phyloP scores from a whole-genome alignment of 495 filamentous ascomycete genomes.

The Aspergillus incahuasiensis region DNA sequence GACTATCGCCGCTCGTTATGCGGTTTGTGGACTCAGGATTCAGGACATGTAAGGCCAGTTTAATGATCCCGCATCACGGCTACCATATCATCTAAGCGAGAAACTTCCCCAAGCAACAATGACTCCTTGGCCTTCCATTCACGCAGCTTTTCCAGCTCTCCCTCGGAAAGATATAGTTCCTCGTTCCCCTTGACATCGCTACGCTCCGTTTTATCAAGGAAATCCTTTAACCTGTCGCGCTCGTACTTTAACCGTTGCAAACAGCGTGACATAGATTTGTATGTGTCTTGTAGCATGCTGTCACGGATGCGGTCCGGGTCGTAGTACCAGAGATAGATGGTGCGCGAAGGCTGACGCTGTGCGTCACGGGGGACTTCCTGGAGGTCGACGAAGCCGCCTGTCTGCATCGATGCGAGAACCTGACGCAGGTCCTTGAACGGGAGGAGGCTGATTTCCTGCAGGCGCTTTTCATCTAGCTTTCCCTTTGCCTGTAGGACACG shows the following conservation, averaged over 20 bases:
- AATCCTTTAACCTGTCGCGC: slow-evolving; percentile 56
- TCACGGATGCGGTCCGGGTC: slow-evolving; percentile 64
- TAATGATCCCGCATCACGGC: slow-evolving; percentile 78
- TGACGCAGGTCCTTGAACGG: slow-evolving; percentile 75
- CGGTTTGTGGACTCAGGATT: background rate
- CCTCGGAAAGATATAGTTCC: slow-evolving; percentile 65
- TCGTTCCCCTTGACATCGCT: slow-evolving; percentile 78
- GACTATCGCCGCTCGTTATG: slow-evolving; percentile 9
- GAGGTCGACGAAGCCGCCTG: slow-evolving; percentile 74
- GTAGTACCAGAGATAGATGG: slow-evolving; percentile 87
- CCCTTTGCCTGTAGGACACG: slow-evolving; percentile 80
- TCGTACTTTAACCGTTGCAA: slow-evolving; percentile 73
- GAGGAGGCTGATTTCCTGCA: slow-evolving; percentile 69
- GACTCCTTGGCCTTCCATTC: slow-evolving; percentile 70
- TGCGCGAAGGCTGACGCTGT: slow-evolving; percentile 70
- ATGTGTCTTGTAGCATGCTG: slow-evolving; percentile 67
- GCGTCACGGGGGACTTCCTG: slow-evolving; percentile 88
- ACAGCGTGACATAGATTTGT: slow-evolving; percentile 83
- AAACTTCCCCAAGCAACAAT: slow-evolving; percentile 68
- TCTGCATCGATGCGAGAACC: slow-evolving; percentile 75
- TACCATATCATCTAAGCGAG: slow-evolving; percentile 77
- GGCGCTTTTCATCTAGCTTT: slow-evolving; percentile 84
- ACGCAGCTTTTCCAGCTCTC: slow-evolving; percentile 60
- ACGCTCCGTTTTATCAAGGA: slow-evolving; percentile 72
- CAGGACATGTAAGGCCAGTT: slow-evolving; percentile 12